These are phyloP conservation scores for Tricholomella constricta DNA, from an alignment of 768 basidiomycete species.

Conservation along the genomic window DNA sequence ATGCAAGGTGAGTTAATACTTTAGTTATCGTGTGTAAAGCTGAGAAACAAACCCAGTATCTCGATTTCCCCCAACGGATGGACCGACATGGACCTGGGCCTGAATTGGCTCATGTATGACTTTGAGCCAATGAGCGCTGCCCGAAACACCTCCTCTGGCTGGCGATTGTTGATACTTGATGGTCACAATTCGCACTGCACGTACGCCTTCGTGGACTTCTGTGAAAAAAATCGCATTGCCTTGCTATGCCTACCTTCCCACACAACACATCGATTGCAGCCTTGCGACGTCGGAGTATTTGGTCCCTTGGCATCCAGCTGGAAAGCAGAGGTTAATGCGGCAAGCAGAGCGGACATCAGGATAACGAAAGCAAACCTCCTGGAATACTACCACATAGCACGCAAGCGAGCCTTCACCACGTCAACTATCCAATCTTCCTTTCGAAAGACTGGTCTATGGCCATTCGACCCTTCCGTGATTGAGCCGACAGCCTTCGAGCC, in stretches of 20 bases:
- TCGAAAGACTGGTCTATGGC: conserved; percentile 23
- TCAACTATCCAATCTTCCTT: conserved; percentile 23
- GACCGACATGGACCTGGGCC: not conserved
- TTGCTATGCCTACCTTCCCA: conserved; percentile 1
- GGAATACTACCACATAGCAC: conserved; percentile 12
- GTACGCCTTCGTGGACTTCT: not conserved
- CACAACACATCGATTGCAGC: conserved; percentile 5
- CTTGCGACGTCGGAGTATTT: conserved; percentile 4
- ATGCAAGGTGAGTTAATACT: not conserved
- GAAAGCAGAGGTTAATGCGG: not conserved
- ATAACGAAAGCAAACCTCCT: conserved; percentile 17
- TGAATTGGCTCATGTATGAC: not conserved
- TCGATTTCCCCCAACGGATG: not conserved
- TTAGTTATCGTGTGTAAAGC: not conserved
- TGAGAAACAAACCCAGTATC: not conserved
- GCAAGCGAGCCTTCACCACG: conserved; percentile 14
- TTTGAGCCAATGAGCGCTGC: not conserved
- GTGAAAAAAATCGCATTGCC: not conserved
- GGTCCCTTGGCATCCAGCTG: not conserved
- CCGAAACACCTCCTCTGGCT: not conserved
- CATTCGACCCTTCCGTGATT: conserved; percentile 19
- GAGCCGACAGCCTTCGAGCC: conserved; percentile 2
- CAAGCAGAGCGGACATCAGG: no score
- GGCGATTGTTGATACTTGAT: not conserved
- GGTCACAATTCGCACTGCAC: conserved; percentile 5